phyloP scores from a whole-genome alignment of 345 rosid genomes.

The Eucalyptus marginata region DNA sequence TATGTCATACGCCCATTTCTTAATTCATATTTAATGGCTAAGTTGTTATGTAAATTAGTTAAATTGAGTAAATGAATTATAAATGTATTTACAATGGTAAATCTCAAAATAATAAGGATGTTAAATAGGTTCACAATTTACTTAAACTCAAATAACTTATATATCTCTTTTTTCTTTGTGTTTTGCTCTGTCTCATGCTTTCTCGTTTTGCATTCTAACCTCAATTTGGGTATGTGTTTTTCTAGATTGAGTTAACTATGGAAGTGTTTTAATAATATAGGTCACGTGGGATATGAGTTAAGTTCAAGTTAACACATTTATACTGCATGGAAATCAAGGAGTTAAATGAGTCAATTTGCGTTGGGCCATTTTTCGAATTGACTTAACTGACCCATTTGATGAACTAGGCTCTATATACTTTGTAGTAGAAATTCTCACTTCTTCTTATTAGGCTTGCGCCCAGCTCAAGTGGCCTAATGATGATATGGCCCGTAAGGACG shows the following conservation, averaged over 20 bases:
- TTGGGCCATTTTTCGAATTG: accelerated
- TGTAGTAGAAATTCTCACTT: background rate
- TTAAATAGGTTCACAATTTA: too few species aligned
- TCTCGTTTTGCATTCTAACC: accelerated
- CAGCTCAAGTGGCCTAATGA: background rate
- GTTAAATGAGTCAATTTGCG: accelerated
- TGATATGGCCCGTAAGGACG: background rate
- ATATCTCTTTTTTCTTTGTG: accelerated
- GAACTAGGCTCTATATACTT: background rate
- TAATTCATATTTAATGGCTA: too few species aligned
- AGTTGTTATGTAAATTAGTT: too few species aligned
- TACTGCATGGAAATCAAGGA: accelerated
- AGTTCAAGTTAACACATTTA: accelerated
- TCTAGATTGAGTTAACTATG: background rate
- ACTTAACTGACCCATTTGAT: background rate
- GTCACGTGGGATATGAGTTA: too few species aligned
- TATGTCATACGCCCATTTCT: too few species aligned
- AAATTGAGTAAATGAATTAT: too few species aligned
- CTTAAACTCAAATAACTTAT: accelerated
- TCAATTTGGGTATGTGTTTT: too few species aligned
- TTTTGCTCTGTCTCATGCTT: accelerated
- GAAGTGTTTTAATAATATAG: too few species aligned
- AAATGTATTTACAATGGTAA: too few species aligned
- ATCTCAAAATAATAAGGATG: too few species aligned
- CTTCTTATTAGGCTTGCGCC: background rate